phyloP scores from a whole-genome alignment of 2,329 filamentous ascomycete species.

The Trichoderma koningiopsis region DNA sequence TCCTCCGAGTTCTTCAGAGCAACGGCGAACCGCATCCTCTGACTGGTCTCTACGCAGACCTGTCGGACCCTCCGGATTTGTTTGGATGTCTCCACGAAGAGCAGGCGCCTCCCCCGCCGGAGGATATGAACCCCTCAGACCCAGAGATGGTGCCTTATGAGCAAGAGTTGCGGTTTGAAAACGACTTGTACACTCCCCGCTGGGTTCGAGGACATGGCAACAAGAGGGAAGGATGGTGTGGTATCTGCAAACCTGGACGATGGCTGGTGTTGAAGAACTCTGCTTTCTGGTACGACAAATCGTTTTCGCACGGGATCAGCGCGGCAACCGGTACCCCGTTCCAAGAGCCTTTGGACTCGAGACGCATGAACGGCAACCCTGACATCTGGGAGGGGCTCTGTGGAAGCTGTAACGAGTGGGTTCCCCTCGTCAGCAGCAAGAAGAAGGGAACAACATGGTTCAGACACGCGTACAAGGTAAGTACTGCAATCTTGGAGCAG shows the following conservation, averaged over 20 bases:
- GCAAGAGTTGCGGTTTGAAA: conserved; percentile 76
- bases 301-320: conserved; percentile 84
- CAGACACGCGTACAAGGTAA: conserved; percentile 82
- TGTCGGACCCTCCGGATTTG: conserved; percentile 75
- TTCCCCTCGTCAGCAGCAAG: conserved; percentile 79
- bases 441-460: conserved; percentile 95
- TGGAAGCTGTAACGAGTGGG: conserved; percentile 78
- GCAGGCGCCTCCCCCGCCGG: conserved; percentile 71
- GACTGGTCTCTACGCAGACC: conserved; percentile 70
- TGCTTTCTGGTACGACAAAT: conserved; percentile 92
- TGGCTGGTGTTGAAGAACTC: conserved; percentile 91
- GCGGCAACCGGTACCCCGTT: conserved; percentile 78
- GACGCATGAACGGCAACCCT: conserved; percentile 77
- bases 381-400: conserved; percentile 82
- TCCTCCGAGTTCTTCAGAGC: conserved; percentile 74
- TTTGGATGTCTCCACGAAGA: conserved; percentile 75
- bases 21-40: conserved; percentile 70
- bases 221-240: conserved; percentile 88
- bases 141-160: conserved; percentile 76
- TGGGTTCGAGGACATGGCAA: conserved; percentile 87
- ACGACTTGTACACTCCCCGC: conserved; percentile 78
- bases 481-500: conserved; percentile 28
- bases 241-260: conserved; percentile 80
- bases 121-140: conserved; percentile 79
- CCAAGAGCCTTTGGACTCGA: conserved; percentile 72